Evolutionary conservation across 371 early-diverging fungal genomes (phyloP), one percentile per base, ranked within the genome.

Genomic region (Catenaria anguillulae): DNA sequence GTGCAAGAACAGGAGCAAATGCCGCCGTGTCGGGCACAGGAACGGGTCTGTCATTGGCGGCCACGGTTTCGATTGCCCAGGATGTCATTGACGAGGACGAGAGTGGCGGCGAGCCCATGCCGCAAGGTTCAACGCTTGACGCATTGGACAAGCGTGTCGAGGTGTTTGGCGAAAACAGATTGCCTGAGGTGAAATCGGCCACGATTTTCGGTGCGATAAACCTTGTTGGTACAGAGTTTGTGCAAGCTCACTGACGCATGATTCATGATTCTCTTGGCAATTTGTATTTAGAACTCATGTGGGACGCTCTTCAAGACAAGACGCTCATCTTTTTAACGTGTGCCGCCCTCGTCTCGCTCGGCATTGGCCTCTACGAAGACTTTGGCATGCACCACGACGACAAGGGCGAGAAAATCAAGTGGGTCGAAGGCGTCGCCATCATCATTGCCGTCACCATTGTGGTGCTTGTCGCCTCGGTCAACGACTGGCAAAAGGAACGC

Each of bases 401-500:
- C 45, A 64, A 70, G 21, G 66, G 71, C 26, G 72, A 79, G 12
- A 77, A 80, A 52, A 75, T 83, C 55, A 73, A 79, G 26, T 87
- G 87, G 87, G 82, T 85, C 12, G 87, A 87, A 68, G 87, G 87
- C 59, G 78, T 84, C 1, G 86, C 84, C 46, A 87, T 91, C 65
- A 70, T 91, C 46, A 73, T 82, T 17, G 89, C 89, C 23, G 85
- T 92, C 56, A 40, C 87, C 17, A 72, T 90, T 60, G 90, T 92
- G 42, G 85, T 94, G 35, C 56, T 84, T 43, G 84, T 86, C 48
- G 84, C 84, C 1, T 79, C 85, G 64, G 67, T 89, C 59, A 92
- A 89, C 68, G 91, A 94, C 71, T 89, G 74, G 66, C 85, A 86
- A 65, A 91, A 92, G 69, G 89, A 92, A 65, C 73, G 71, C n/a